Base-by-base conservation (phyloP, 768 basidiomycete genomes). In the Panellus pusillus region DNA sequence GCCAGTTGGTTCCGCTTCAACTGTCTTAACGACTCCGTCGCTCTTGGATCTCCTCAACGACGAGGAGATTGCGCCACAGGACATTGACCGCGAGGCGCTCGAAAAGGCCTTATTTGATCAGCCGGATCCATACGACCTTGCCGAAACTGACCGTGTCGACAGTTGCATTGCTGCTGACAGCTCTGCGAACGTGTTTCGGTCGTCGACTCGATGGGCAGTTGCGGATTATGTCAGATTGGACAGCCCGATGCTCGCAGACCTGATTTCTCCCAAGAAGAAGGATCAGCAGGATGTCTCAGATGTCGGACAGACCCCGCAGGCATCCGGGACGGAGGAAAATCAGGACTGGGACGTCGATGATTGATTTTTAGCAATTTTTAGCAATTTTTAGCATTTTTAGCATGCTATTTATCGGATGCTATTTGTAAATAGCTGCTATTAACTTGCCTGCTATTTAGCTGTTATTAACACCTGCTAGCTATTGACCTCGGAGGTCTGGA, bases 311-410 rank as follows among this genome's bases (percentile, higher is more conserved):
- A n/a, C n/a, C n/a, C n/a, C n/a, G n/a, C n/a, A n/a, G n/a, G n/a
- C n/a, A n/a, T n/a, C n/a, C n/a, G n/a, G n/a, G n/a, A n/a, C n/a
- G 17, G 20, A 19, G 4, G 41, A 41, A n/a, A 14, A 35, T 9
- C 17, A 43, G 49, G 49, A 50, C 42, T 51, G 50, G 50, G 50
- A 52, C 6, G 36, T 44, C 11, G 50, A 44, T 8, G 50, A 44
- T 28, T n/a, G 6, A n/a, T 32, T n/a, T 44, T n/a, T 24, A 42
- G 40, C 24, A 18, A 44, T 44, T 44, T 15, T 24, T 50, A 42
- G 40, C 24, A 18, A 44, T 44, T 44, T 15, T 24, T 50, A 50
- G 39, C 49, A 27, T 43, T 43, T 4, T 4, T 52, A 52, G 43
- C 50, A 44, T 29, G 50, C 50, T 50, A 50, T 50, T 42, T 42